Conservation (phyloP, 306 rosid species). For the Cicer chorassanicum region DNA sequence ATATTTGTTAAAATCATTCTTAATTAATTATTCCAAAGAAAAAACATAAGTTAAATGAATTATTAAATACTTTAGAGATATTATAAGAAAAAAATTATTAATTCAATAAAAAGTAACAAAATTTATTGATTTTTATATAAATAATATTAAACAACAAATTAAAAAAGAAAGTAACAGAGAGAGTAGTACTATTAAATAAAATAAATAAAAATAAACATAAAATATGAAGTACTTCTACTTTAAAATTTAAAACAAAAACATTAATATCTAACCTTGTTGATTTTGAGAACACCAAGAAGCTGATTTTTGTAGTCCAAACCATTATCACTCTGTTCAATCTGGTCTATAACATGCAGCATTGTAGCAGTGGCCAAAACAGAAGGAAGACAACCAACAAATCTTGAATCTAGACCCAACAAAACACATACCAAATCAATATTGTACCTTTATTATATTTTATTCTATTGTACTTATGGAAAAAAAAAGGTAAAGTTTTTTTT, state of each 20-base stretch:
- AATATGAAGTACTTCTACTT: neutral
- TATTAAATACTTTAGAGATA: too few species aligned
- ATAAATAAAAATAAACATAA: neutral
- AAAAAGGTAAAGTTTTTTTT: constrained; percentile 16
- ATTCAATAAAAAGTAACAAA: too few species aligned
- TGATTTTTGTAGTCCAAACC: constrained; percentile 65
- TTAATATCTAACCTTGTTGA: constrained; percentile 59
- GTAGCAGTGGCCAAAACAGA: constrained; percentile 92
- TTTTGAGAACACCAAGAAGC: constrained; percentile 75
- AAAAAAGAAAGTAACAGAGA: too few species aligned
- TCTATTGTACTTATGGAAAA: constrained; percentile 32
- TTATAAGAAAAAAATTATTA: too few species aligned
- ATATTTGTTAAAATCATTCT: too few species aligned
- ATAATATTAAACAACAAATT: too few species aligned
- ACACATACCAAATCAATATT: constrained; percentile 30
- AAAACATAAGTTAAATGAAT: too few species aligned
- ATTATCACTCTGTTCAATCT: constrained; percentile 66
- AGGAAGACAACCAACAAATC: constrained; percentile 80
- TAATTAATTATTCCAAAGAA: too few species aligned
- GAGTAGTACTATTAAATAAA: constrained; percentile 11
- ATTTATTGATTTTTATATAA: too few species aligned
- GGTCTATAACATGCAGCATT: constrained; percentile 78
- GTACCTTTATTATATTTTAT: neutral
- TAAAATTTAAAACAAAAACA: neutral
- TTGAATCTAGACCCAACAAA: constrained; percentile 60